phyloP scores from a whole-genome alignment of 2,329 filamentous ascomycete genomes.

The Reticulascus tulasneorum region DNA sequence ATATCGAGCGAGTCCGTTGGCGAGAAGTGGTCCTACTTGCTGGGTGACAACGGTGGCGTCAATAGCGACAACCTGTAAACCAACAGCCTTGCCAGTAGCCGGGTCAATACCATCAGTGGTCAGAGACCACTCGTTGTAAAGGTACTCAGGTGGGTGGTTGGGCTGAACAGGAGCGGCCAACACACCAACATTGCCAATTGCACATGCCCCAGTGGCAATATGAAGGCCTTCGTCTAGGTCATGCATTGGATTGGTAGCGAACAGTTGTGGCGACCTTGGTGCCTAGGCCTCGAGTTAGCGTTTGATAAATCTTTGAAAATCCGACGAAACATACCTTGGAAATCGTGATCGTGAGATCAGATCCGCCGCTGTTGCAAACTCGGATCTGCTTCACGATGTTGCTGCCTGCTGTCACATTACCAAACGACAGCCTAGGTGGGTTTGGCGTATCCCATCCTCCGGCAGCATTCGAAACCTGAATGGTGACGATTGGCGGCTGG shows the following conservation, averaged over 20 bases:
- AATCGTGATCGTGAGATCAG: slow-evolving; percentile 30
- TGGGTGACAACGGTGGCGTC: slow-evolving; percentile 25
- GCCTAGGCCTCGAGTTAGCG: no score
- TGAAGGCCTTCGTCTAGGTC: slow-evolving; percentile 30
- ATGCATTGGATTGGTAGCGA: slow-evolving; percentile 24
- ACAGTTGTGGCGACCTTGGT: slow-evolving; percentile 25
- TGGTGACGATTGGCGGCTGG: slow-evolving; percentile 27
- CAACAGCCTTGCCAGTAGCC: slow-evolving; percentile 22
- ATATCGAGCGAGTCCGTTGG: slow-evolving; percentile 24
- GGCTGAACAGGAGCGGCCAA: slow-evolving; percentile 24
- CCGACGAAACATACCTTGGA: no score
- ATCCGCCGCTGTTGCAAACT: slow-evolving; percentile 33
- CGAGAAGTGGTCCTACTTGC: slow-evolving; percentile 31
- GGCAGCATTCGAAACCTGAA: slow-evolving; percentile 28
- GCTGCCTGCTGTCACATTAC: slow-evolving; percentile 25
- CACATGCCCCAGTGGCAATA: slow-evolving; percentile 25
- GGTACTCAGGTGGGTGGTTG: slow-evolving; percentile 22
- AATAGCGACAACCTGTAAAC: slow-evolving; percentile 29
- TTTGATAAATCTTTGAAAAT: no score
- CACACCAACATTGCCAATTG: slow-evolving; percentile 25
- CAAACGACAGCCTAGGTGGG: slow-evolving; percentile 23
- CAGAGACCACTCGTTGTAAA: slow-evolving; percentile 31
- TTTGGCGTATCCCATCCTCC: slow-evolving; percentile 23
- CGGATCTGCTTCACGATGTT: slow-evolving; percentile 25
- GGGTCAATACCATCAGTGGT: slow-evolving; percentile 34